phyloP scores from a whole-genome alignment of 2,329 filamentous ascomycete genomes.

The Colletotrichum salicis region DNA sequence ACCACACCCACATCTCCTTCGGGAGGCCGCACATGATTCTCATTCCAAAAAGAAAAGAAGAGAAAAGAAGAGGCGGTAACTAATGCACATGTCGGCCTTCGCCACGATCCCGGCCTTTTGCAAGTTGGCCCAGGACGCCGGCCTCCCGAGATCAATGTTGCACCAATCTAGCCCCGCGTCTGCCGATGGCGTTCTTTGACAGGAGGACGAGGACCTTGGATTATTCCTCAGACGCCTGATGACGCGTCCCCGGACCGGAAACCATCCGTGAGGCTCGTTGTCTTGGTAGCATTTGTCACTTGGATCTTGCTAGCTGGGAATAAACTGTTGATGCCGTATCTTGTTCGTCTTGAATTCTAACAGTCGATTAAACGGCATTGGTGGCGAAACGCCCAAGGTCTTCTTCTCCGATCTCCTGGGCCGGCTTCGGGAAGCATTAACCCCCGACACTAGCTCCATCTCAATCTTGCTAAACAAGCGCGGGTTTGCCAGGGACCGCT shows the following conservation, averaged over 20 bases:
- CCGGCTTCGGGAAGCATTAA: background rate
- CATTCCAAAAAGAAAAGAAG: background rate
- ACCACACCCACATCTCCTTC: background rate
- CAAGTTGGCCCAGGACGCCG: slow-evolving; percentile 16
- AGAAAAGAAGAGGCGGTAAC: slow-evolving; percentile 7
- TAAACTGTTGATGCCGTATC: background rate
- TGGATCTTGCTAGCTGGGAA: background rate
- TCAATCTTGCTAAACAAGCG: no score
- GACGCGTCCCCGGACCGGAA: background rate
- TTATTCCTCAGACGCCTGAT: no score
- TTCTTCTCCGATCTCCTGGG: background rate
- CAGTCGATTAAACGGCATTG: background rate
- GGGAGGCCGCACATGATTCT: background rate
- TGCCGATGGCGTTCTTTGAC: background rate
- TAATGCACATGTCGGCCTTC: slow-evolving; percentile 33
- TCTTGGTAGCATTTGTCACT: background rate
- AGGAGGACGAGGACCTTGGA: background rate
- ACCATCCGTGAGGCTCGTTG: background rate
- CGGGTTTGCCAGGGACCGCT: no score
- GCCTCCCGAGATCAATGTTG: background rate
- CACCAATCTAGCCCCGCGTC: background rate
- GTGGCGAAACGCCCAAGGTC: background rate
- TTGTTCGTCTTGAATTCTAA: no score
- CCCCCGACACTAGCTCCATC: background rate
- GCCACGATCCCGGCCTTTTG: slow-evolving; percentile 18